Conservation (phyloP, 2,329 filamentous ascomycete genomes). For the Monosporascus sp. region DNA sequence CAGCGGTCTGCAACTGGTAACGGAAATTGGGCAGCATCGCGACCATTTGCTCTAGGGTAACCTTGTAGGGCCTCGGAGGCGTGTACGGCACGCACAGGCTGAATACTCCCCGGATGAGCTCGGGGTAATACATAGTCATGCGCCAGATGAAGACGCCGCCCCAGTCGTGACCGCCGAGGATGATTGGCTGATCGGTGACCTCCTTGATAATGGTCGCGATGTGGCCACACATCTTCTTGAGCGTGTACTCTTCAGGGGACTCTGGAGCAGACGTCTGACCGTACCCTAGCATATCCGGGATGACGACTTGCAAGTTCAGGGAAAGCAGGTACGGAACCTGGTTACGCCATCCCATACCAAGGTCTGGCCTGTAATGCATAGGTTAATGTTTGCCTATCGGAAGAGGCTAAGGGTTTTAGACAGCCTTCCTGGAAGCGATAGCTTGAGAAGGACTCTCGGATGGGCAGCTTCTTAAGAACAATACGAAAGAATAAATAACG, state of each 20-base stretch:
- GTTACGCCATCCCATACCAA: constrained; percentile 81
- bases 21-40: constrained; percentile 61
- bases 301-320: constrained; percentile 73
- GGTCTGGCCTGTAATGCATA: constrained; percentile 67
- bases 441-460: no score
- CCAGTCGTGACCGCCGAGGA: constrained; percentile 92
- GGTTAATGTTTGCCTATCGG: neutral
- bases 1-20: constrained; percentile 80
- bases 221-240: constrained; percentile 70
- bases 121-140: constrained; percentile 66
- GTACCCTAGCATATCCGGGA: constrained; percentile 83
- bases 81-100: constrained; percentile 73
- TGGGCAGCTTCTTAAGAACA: no score
- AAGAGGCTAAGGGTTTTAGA: neutral
- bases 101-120: constrained; percentile 70
- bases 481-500: no score
- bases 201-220: constrained; percentile 66
- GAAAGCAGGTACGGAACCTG: constrained; percentile 75
- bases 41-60: constrained; percentile 57
- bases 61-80: constrained; percentile 47
- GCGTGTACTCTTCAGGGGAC: constrained; percentile 57
- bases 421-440: neutral
- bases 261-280: constrained; percentile 68
- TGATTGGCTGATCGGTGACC: constrained; percentile 51
- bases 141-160: constrained; percentile 69